Conservation (phyloP, 1,139 yeast species). For the Diutina ranongensis region DNA sequence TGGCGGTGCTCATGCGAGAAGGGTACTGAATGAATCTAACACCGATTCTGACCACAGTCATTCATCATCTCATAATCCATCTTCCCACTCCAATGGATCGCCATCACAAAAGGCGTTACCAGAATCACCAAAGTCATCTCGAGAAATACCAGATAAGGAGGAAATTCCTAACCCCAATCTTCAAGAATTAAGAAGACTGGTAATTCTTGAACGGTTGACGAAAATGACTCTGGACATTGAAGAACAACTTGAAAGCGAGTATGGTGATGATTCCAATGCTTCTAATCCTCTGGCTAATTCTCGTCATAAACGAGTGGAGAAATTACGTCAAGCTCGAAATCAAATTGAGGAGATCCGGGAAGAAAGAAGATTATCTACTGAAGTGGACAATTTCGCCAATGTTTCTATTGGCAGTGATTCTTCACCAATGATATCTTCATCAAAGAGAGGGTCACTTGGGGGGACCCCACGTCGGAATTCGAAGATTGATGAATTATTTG, state of each 20-base stretch:
- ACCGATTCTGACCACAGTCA: neutral
- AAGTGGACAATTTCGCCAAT: neutral
- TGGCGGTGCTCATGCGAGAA: neutral
- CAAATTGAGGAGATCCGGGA: neutral
- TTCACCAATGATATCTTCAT: neutral
- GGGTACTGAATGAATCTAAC: neutral
- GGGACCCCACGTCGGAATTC: constrained; percentile 5
- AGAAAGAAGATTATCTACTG: neutral
- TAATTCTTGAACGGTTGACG: constrained; percentile 27
- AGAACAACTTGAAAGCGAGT: constrained; percentile 19
- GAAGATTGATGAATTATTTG: neutral
- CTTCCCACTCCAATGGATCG: neutral
- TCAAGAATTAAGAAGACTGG: constrained; percentile 12
- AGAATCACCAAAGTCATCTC: too few species aligned
- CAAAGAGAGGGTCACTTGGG: constrained; percentile 1
- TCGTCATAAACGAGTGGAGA: neutral
- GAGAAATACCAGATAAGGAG: too few species aligned
- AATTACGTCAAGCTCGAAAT: constrained; percentile 1
- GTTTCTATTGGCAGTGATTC: neutral
- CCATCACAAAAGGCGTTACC: too few species aligned
- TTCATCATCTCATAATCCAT: too few species aligned
- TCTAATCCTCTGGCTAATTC: neutral
- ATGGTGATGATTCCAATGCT: constrained; percentile 9
- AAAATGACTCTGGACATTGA: constrained; percentile 32
- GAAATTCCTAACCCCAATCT: neutral